Evolutionary conservation across 176 grass and related monocot genomes (phyloP), one percentile per base, ranked within the genome.

Genomic region (Typha latifolia): DNA sequence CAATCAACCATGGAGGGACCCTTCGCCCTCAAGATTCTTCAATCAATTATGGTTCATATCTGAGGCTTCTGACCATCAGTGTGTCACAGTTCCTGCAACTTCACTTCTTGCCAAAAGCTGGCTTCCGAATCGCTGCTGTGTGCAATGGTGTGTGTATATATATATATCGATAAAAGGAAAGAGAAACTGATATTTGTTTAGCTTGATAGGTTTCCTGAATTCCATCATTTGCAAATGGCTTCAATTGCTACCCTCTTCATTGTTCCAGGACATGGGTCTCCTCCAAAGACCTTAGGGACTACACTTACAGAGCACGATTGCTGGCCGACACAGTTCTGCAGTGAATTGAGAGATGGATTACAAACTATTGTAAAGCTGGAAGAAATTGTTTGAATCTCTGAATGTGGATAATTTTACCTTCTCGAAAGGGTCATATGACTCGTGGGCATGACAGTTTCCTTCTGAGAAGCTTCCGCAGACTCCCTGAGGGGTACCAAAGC

Each of bases 371-470:
- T n/a, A 51, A 49, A 1, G 2, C 12, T 18, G 12, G 26, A 74
- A 66, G 12, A 19, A 62, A 64, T 64, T 51, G 5, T 8, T 21
- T 43, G 14, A 51, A 69, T 22, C 48, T 51, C 14, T 3, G 4
- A 21, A 48, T n/a, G n/a, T 47, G 61, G 19, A 5, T 34, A 64
- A 64, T n/a, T 69, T 90, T 90, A 99, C 94, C 94, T 93, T 86
- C 86, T 85, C 61, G 69, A 99, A 99, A 87, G 85, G 81, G 66
- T 93, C 78, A 6, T 90, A 99, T 18, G 94, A 99, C 71, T 99
- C 85, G 61, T 89, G 89, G 20, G 94, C 94, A 79, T 99, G 94
- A 11, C 94, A 99, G 69, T 49, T 64, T 51, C 94, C 94, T 82
- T 99, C 89, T 0, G 85, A 65, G 51, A 89, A 99, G 78, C 56